Percentiles rank a stretch among this genome's conserved stretches.
Conservation (phyloP, 345 rosid species). For the Eucalyptus leucophloia region DNA sequence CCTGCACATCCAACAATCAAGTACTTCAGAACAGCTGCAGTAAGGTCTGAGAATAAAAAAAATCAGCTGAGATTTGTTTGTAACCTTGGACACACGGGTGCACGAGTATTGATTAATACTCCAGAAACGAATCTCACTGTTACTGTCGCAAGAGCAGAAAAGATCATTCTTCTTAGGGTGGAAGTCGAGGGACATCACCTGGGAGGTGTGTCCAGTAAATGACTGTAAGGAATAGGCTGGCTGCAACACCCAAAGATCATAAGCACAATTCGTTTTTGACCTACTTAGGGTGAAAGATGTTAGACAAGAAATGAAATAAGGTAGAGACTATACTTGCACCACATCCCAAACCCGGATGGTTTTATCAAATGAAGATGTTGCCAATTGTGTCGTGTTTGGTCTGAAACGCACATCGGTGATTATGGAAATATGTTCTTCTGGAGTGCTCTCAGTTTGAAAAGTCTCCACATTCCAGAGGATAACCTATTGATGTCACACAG, state of each 20-base stretch:
- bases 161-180: constrained; percentile 83
- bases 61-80: constrained; percentile 8
- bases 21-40: background rate
- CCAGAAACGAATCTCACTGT: constrained; percentile 87
- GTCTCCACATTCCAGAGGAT: constrained; percentile 89
- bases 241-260: constrained; percentile 22
- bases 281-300: background rate
- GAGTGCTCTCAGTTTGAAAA: constrained; percentile 49
- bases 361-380: constrained; percentile 84
- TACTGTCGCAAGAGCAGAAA: constrained; percentile 84
- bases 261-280: background rate
- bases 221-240: constrained; percentile 40
- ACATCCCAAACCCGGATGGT: constrained; percentile 85
- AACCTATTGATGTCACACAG: constrained; percentile 24
- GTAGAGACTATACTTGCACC: constrained; percentile 31
- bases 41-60: background rate
- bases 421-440: constrained; percentile 61
- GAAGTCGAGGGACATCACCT: constrained; percentile 80
- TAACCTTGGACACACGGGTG: constrained; percentile 45
- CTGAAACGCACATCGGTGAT: constrained; percentile 90
- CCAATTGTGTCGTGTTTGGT: constrained; percentile 82
- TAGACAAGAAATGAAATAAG: background rate
- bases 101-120: constrained; percentile 37
- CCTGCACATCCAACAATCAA: constrained; percentile 23
- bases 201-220: constrained; percentile 48